Base-by-base conservation (phyloP, 2,329 filamentous ascomycete species). In the Ceratocystis lukuohia region DNA sequence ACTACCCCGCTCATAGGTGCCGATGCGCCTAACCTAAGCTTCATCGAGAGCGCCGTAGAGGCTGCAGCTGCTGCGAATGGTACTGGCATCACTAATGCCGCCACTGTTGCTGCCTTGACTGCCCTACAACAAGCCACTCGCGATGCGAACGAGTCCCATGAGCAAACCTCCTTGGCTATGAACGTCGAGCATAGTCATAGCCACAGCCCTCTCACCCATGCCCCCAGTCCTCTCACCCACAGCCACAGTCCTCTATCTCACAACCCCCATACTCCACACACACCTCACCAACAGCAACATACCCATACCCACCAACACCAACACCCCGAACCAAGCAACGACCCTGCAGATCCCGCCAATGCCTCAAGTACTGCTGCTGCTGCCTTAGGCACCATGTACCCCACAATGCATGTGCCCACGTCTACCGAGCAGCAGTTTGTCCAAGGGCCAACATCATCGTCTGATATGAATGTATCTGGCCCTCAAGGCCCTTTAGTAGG, bases 301-400 rank as follows among this genome's bases (percentile, higher is more conserved):
- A n/a, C 30, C n/a, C 59, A 62, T 15, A 22, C 59, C 5, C 44
- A 61, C 5, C 65, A 65, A 22, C 66, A 64, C 17, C 67, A 68
- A 6, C 67, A 69, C n/a, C 50, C 50, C 17, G 69, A 67, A 15
- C 25, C 62, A 5, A 15, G 62, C 15, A 53, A 76, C 12, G 80
- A 81, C 64, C 73, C 77, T 8, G 72, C 80, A 12, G 80, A 83
- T 69, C 77, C 80, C 10, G 76, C 79, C 66, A 82, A 80, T 70
- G 82, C 81, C 22, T 83, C 82, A 3, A 84, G 78, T 70, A 85
- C 83, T 15, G 83, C 83, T 4, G 82, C 83, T 50, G 83, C 83
- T 12, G 82, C 82, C 33, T 75, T 85, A 2, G 80, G 79, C 66
- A 76, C 75, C 64, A 82, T 85, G 78, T 85, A 84, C 71, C 82